Conservation (phyloP, 163 green algal species). For the Scenedesmus sp. region DNA sequence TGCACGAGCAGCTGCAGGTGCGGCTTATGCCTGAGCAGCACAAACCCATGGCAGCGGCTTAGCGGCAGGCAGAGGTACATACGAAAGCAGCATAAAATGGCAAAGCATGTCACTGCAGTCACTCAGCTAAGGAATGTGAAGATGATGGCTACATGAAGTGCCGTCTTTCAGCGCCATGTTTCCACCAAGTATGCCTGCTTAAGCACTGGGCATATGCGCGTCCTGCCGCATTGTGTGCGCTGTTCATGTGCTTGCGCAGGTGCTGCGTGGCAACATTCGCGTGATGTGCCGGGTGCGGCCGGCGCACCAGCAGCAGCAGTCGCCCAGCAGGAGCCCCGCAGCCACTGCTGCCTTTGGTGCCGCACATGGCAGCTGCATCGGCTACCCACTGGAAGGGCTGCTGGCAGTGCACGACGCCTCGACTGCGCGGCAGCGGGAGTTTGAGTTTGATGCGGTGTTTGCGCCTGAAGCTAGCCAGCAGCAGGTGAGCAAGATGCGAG, state of each 20-base stretch:
- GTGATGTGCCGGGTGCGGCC: constrained; percentile 94
- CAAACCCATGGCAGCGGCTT: neutral
- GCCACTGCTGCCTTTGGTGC: neutral
- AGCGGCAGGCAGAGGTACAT: neutral
- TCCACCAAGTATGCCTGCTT: neutral
- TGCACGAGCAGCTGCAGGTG: constrained; percentile 58
- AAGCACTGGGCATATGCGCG: neutral
- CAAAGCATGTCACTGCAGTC: no score
- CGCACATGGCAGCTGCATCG: constrained; percentile 25
- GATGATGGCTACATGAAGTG: no score
- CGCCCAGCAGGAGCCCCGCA: neutral
- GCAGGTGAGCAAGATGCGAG: neutral
- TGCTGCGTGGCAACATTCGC: constrained; percentile 95
- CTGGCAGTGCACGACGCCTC: constrained; percentile 51
- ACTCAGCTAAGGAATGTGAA: no score
- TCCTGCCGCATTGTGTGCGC: neutral
- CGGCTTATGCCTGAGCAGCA: neutral
- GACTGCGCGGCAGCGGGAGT: constrained; percentile 77
- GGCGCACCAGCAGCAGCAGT: constrained; percentile 34
- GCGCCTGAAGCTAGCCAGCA: constrained; percentile 55
- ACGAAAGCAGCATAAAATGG: neutral
- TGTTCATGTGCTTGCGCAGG: constrained; percentile 43
- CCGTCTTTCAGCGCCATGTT: neutral
- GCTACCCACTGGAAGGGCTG: constrained; percentile 56
- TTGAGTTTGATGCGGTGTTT: constrained; percentile 75